Base-by-base conservation (phyloP, 1,284 basidiomycete species). In the Melanopsichium pennsylvanicum region DNA sequence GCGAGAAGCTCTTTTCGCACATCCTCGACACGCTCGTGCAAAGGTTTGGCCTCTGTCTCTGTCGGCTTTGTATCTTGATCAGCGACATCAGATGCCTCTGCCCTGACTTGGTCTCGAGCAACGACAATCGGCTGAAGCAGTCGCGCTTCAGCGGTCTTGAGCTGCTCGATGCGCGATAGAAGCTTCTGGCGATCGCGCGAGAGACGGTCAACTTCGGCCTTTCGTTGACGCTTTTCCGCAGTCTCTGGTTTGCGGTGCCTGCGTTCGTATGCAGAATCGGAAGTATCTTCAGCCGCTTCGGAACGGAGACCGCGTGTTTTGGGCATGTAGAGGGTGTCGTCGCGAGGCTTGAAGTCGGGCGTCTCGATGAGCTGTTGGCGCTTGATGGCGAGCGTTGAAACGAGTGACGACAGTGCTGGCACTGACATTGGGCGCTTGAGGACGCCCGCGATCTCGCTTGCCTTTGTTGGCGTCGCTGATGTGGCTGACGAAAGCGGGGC, bases 141-240 rank as follows among this genome's bases (percentile, higher is more conserved):
- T 1, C 72, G 49, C 5, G 85, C 81, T 64, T 92, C 90, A 86
- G 90, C 88, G 16, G 83, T 84, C 61, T 86, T 87, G 56, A 95
- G 84, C 76, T 93, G 88, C 38, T 94, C 92, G 64, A 94, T 90
- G 27, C 92, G 87, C 75, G 91, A 88, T 74, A 89, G 89, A 74
- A 96, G 87, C 81, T 93, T 93, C 83, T 93, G 91, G 64, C 93
- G 90, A 76, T 93, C 91, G 66, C 92, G 89, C 79, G 90, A 88
- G 58, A 96, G 86, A 76, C 92, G 91, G 81, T 94, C 92, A 81
- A 91, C 90, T 82, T 95, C 92, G 50, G 91, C 86, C 34, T 91
- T 84, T 3, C 91, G 87, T 77, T 90, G 88, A 11, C 90, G 86
- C 79, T 91, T 91, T 81, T 95, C 93, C 54, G 91, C 88, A 15